Conservation (phyloP, 2,329 filamentous ascomycete species). For the Aspergillus arachidicola region DNA sequence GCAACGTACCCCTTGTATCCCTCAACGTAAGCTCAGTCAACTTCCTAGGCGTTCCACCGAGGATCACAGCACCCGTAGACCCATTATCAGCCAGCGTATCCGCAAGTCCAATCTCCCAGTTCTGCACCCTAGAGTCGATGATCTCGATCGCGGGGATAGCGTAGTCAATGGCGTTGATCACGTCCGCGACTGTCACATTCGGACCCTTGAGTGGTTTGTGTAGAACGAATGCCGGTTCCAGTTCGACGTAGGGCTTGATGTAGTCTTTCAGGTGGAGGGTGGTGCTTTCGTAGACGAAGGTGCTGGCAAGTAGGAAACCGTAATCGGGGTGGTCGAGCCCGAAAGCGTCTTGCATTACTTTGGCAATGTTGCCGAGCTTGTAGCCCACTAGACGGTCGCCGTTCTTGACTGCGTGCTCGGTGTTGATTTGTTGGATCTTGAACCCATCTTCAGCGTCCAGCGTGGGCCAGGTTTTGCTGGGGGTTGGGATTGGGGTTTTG, state of each 20-base stretch:
- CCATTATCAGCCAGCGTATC: not conserved
- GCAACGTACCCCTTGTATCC: not conserved
- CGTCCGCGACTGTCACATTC: not conserved
- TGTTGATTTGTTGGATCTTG: not conserved
- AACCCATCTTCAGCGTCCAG: not conserved
- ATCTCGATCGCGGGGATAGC: not conserved
- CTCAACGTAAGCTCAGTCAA: not conserved
- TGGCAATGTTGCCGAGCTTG: constrained; percentile 26
- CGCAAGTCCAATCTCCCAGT: not conserved
- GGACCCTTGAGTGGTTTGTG: not conserved
- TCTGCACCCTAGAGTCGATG: not conserved
- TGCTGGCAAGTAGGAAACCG: not conserved
- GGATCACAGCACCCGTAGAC: not conserved
- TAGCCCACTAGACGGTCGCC: constrained; percentile 24
- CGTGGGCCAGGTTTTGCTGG: not conserved
- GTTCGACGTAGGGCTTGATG: not conserved
- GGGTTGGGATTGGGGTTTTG: not conserved
- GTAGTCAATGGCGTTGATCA: not conserved
- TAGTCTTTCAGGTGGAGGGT: not conserved
- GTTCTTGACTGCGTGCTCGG: constrained; percentile 16
- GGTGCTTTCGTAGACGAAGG: not conserved
- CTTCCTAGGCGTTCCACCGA: not conserved
- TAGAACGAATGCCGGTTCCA: not conserved
- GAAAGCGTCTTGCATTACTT: constrained; percentile 25
- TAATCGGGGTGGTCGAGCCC: constrained; percentile 19